Evolutionary conservation across 2,329 filamentous ascomycete species (phyloP).

Genomic region (Thielaviopsis euricoi): DNA sequence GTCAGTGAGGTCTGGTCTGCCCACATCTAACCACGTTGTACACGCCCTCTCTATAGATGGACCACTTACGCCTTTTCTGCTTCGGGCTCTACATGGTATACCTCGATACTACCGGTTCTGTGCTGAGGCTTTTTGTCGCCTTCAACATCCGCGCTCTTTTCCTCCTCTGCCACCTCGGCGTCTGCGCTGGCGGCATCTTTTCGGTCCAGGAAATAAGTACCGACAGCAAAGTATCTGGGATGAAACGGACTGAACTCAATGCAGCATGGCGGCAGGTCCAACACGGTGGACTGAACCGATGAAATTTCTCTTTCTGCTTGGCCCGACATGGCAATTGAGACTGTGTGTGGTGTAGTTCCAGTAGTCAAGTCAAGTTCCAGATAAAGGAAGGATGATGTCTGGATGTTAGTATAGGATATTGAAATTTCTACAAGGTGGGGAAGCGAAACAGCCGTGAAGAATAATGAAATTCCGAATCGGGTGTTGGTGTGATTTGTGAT

Average conservation of each 20-base stretch:
- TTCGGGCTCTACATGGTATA: conserved; percentile 24
- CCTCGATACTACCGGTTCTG: conserved; percentile 56
- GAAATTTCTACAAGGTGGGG: no score
- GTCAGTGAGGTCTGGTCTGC: conserved; percentile 3
- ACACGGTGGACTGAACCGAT: conserved; percentile 31
- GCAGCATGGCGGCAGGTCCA: conserved; percentile 60
- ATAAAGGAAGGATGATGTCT: no score
- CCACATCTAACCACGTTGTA: neutral
- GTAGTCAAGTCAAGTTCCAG: no score
- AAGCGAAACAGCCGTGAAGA: no score
- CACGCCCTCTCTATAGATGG: neutral
- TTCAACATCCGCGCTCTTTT: conserved; percentile 15
- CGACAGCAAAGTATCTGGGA: conserved; percentile 55
- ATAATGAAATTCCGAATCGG: no score
- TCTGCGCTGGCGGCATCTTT: conserved; percentile 16
- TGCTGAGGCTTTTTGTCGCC: conserved; percentile 32
- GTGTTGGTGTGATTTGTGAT: no score
- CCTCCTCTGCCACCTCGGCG: conserved; percentile 14
- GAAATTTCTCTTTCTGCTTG: conserved; percentile 15
- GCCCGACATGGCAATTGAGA: neutral
- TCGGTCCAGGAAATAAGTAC: conserved; percentile 65
- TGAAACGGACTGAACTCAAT: conserved; percentile 53
- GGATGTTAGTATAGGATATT: no score
- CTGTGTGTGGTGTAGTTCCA: neutral
- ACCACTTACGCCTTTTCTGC: conserved; percentile 6